Conservation (phyloP, 805 yeast genomes). For the Aciculoconidium aculeatum region DNA sequence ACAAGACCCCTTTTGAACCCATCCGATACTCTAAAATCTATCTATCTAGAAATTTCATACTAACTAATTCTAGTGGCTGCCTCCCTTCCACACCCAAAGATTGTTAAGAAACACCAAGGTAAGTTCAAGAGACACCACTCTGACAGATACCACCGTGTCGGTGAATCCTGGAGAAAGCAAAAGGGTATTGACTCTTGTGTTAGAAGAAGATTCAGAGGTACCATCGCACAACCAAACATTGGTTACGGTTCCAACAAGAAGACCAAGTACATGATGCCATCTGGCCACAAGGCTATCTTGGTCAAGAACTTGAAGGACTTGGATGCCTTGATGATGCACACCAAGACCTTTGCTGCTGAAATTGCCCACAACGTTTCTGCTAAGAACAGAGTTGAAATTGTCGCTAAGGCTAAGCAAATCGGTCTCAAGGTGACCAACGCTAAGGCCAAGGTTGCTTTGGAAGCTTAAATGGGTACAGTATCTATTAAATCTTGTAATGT, state of each 20-base stretch:
- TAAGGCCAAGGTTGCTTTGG: slow-evolving; percentile 95
- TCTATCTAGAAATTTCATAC: too few species aligned
- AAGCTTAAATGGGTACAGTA: slow-evolving; percentile 61
- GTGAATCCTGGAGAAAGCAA: slow-evolving; percentile 99
- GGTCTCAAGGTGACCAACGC: slow-evolving; percentile 99
- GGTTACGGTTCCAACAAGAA: slow-evolving; percentile 99
- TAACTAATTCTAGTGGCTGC: slow-evolving; percentile 69
- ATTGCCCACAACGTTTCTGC: slow-evolving; percentile 98
- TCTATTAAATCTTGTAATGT: slow-evolving; percentile 5
- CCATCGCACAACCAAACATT: slow-evolving; percentile 97
- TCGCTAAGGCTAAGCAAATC: slow-evolving; percentile 95
- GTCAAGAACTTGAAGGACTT: slow-evolving; percentile 91
- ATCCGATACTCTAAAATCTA: too few species aligned
- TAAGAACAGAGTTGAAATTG: slow-evolving; percentile 94
- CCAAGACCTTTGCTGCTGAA: slow-evolving; percentile 99
- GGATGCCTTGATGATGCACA: slow-evolving; percentile 93
- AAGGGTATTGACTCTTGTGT: slow-evolving; percentile 99
- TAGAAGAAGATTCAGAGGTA: slow-evolving; percentile 99
- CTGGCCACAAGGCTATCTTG: slow-evolving; percentile 96
- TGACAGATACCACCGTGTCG: slow-evolving; percentile 98
- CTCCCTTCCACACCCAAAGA: slow-evolving; percentile 97
- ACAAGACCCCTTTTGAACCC: background rate
- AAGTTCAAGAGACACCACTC: slow-evolving; percentile 99
- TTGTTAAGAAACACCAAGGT: slow-evolving; percentile 98
- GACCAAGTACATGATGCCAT: slow-evolving; percentile 92